Evolutionary conservation across 129 eudicot species (phyloP), one percentile per base, ranked within the genome.

Genomic region (Glebionis coronaria): DNA sequence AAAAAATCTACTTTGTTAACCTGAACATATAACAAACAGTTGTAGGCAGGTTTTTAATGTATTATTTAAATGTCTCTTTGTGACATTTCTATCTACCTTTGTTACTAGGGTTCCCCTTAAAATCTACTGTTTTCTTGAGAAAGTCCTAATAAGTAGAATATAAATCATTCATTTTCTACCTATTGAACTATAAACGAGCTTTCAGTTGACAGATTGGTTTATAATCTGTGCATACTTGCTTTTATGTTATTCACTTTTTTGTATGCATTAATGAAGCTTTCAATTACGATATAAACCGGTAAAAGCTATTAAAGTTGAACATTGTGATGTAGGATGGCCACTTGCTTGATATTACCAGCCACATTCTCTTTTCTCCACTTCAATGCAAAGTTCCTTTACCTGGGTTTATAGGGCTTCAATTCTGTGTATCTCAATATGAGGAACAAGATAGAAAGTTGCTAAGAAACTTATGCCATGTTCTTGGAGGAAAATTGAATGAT

Each of bases 281-380:
- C 53, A 27, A 9, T 56, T 56, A 38, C 56, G 61, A 31, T 44
- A 3, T 8, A 38, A 42, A 3, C 47, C n/a, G 18, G 50, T 13
- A 67, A 38, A 50, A 28, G 19, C 61, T 81, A 44, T 68, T n/a
- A 42, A 65, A 68, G 21, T 72, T 61, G 9, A 53, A 67, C 64
- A 35, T 77, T 45, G 21, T 66, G 31, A 53, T 85, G 83, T 50
- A 92, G 98, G 96, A 74, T 50, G 98, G 90, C 12, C 63, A 69
- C 61, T 82, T 92, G 75, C 90, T 92, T 71, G 96, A 92, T 70
- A 84, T 88, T 69, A 74, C 71, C 77, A 80, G 91, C 67, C 96
- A 92, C 83, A 77, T 92, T 28, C 84, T 92, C 56, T 92, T 85
- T 80, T 86, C 96, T 70, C 98, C 98, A 74, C 96, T 92, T 69